Evolutionary conservation across 1,284 basidiomycete species (phyloP).

Genomic region (Cronartium ribicola): DNA sequence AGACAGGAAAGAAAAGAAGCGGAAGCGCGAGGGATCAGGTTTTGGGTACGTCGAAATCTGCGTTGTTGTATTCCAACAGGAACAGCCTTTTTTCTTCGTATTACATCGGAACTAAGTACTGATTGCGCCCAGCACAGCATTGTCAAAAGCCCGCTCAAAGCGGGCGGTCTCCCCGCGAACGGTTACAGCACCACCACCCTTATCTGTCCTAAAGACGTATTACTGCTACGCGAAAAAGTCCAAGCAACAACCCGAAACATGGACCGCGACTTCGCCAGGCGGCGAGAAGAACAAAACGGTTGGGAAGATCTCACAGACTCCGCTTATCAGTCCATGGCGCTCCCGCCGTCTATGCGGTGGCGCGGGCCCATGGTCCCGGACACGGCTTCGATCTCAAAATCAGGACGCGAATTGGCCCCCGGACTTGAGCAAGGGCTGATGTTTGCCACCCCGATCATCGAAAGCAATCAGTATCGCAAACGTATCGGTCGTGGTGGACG

Average conservation of each 20-base stretch:
- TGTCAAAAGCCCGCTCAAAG: slow-evolving; percentile 54
- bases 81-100: slow-evolving; percentile 8
- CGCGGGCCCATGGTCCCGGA: slow-evolving; percentile 51
- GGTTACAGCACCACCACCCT: slow-evolving; percentile 50
- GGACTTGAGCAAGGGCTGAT: slow-evolving; percentile 48
- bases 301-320: slow-evolving; percentile 85
- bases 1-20: slow-evolving; percentile 61
- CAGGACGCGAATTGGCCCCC: slow-evolving; percentile 44
- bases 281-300: slow-evolving; percentile 64
- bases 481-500: slow-evolving; percentile 77
- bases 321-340: slow-evolving; percentile 63
- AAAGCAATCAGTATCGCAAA: slow-evolving; percentile 59
- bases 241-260: slow-evolving; percentile 63
- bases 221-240: slow-evolving; percentile 57
- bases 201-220: slow-evolving; percentile 61
- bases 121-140: slow-evolving; percentile 43
- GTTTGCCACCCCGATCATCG: slow-evolving; percentile 44
- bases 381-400: slow-evolving; percentile 50
- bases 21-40: slow-evolving; percentile 57
- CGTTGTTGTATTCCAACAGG: slow-evolving; percentile 47
- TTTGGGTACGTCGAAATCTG: slow-evolving; percentile 45
- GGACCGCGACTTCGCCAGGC: slow-evolving; percentile 63
- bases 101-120: neutral
- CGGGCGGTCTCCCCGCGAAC: slow-evolving; percentile 53
- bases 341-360: slow-evolving; percentile 56